These are phyloP conservation scores for Monotropa hypopitys DNA, from an alignment of 179 eudicot species.

Conservation along the genomic window DNA sequence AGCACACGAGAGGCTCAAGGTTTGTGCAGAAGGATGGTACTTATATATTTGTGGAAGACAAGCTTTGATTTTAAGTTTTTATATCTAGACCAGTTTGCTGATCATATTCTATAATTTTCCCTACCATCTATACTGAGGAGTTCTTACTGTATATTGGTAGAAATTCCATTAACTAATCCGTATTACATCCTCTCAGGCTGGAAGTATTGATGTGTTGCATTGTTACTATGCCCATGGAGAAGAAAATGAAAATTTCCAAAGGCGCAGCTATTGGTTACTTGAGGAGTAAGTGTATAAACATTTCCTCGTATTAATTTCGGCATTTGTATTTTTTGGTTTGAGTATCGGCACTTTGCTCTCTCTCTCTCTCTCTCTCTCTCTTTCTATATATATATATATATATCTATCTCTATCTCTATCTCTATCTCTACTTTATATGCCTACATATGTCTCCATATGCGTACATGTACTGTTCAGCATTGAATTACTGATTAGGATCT, in stretches of 20 bases:
- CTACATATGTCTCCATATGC: background rate
- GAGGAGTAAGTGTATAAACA: slow-evolving; percentile 43
- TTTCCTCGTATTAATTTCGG: background rate
- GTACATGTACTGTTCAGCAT: background rate
- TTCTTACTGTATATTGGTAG: background rate
- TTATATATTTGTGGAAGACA: background rate
- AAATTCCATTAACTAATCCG: background rate
- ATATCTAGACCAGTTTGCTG: background rate
- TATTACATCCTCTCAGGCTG: slow-evolving; percentile 28
- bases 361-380: background rate
- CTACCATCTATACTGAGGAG: background rate
- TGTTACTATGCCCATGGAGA: slow-evolving; percentile 78
- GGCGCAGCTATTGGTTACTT: slow-evolving; percentile 70
- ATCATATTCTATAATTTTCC: no score
- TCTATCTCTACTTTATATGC: background rate
- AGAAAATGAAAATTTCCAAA: slow-evolving; percentile 53
- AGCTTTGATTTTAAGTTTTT: background rate
- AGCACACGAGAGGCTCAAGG: slow-evolving; percentile 69
- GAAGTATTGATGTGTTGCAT: slow-evolving; percentile 59
- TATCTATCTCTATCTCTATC: background rate
- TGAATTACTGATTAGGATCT: background rate
- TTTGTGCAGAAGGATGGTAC: slow-evolving; percentile 5
- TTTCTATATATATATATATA: background rate
- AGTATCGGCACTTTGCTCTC: slow-evolving; percentile 5
- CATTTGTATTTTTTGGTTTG: background rate